Conservation (phyloP, 108 stramenopile species). For the Skeletonema grethae region DNA sequence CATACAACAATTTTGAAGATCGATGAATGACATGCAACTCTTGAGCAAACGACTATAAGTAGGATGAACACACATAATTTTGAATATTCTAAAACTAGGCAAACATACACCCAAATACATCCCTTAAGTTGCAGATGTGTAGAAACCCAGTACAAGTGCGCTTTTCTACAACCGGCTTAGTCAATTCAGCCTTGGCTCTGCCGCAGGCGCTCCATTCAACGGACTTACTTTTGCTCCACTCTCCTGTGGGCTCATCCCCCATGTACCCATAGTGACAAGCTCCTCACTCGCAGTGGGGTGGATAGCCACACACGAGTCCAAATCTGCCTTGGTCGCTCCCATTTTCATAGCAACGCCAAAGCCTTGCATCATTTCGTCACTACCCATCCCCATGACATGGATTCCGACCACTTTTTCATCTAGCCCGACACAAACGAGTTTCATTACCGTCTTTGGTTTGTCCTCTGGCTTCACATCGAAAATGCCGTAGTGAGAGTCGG, state of each 20-base stretch:
- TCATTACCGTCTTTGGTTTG: slow-evolving; percentile 94
- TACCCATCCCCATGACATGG: slow-evolving; percentile 92
- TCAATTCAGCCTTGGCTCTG: slow-evolving; percentile 52
- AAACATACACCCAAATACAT: not conserved
- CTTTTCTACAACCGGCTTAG: slow-evolving; percentile 26
- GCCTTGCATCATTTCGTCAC: slow-evolving; percentile 97
- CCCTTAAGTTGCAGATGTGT: not conserved
- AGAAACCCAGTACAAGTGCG: not conserved
- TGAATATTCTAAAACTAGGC: not conserved
- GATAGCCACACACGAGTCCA: slow-evolving; percentile 94
- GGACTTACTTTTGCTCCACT: slow-evolving; percentile 75
- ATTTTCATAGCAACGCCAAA: slow-evolving; percentile 91
- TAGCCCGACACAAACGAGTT: slow-evolving; percentile 85
- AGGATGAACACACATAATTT: not conserved
- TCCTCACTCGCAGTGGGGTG: slow-evolving; percentile 95
- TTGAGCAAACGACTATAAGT: not conserved
- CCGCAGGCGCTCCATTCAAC: slow-evolving; percentile 65
- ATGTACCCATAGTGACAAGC: slow-evolving; percentile 87
- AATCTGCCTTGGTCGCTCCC: slow-evolving; percentile 96
- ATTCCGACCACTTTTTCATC: slow-evolving; percentile 92
- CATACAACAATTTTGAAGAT: not conserved
- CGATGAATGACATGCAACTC: too few relatives aligned
- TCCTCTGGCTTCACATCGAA: slow-evolving; percentile 83
- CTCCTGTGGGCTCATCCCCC: slow-evolving; percentile 75
- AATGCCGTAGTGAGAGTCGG: slow-evolving; percentile 89